Base-by-base conservation (phyloP, 1,284 basidiomycete species). In the Entoloma clypeatum region DNA sequence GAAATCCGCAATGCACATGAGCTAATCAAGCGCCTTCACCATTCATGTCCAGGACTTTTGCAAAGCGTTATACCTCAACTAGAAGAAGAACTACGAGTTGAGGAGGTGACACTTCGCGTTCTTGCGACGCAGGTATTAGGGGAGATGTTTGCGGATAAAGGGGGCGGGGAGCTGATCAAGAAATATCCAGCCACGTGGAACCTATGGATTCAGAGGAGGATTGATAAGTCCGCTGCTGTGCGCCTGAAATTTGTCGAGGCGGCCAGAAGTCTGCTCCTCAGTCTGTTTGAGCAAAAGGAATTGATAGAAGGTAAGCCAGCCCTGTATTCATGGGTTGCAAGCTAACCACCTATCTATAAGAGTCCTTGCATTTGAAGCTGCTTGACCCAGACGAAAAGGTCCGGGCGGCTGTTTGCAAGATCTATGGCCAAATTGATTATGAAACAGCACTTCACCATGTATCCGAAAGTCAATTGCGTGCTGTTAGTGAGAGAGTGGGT, bases 371-470 rank as follows among this genome's bases (percentile, higher is more conserved):
- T n/a, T 59, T 65, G 9, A 92, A 93, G 53, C 64, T 93, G 5
- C 57, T 77, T 1, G 96, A 99, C 59, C 81, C 89, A 0, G 96
- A 99, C 50, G 96, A 99, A 51, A 89, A 84, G 54, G 85, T 99
- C 18, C 79, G 96, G 23, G 79, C 85, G 2, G 86, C 91, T 0
- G 81, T 84, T 0, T 94, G 92, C 69, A 84, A 79, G 56, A 65
- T 90, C 5, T 88, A 94, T 50, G 81, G 82, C 1, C 76, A 84
- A 43, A 66, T 98, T 19, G 93, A 97, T 59, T 97, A 93, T 57
- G 94, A 98, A 62, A 88, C 86, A 0, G 85, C 83, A 0, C 59
- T 93, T 27, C 92, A 96, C 56, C 81, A 92, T 55, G 79, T 97
- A 19, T 78, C 80, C 9, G 71, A 74, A 42, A 57, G 60, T 0